phyloP scores from a whole-genome alignment of 352 stramenopile genomes.

The Ochromonadaceae sp. region DNA sequence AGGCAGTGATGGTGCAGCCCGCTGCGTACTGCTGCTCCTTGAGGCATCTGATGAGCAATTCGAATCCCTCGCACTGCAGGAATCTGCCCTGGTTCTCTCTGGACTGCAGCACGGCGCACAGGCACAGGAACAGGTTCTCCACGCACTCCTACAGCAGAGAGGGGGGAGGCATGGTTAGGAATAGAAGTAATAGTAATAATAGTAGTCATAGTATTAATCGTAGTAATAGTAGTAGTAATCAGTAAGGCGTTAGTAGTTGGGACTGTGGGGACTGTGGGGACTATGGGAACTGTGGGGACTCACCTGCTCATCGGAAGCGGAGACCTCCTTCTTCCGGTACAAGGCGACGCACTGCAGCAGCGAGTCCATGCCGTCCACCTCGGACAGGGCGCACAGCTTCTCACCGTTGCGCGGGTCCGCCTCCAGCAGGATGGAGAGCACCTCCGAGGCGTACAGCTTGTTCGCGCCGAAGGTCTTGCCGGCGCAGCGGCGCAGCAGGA shows the following conservation, averaged over 20 bases:
- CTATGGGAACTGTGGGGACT: no score
- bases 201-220: no score
- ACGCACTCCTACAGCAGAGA: constrained; percentile 76
- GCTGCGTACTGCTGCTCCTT: constrained; percentile 59
- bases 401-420: constrained; percentile 40
- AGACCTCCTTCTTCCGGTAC: constrained; percentile 64
- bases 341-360: constrained; percentile 64
- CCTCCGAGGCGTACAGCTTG: constrained; percentile 59
- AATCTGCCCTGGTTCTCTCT: constrained; percentile 42
- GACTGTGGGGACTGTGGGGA: no score
- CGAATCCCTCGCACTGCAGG: constrained; percentile 60
- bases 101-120: constrained; percentile 57
- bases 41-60: constrained; percentile 75
- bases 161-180: no score
- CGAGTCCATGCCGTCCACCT: constrained; percentile 62
- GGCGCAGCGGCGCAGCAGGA: constrained; percentile 41
- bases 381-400: constrained; percentile 27
- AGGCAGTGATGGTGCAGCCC: constrained; percentile 38
- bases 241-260: no score
- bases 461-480: constrained; percentile 37
- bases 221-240: no score
- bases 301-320: constrained; percentile 28
- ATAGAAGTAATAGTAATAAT: no score
- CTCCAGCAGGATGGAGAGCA: constrained; percentile 61
- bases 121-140: constrained; percentile 71